phyloP scores from a whole-genome alignment of 352 stramenopile genomes.

The Blastocystis sp. region DNA sequence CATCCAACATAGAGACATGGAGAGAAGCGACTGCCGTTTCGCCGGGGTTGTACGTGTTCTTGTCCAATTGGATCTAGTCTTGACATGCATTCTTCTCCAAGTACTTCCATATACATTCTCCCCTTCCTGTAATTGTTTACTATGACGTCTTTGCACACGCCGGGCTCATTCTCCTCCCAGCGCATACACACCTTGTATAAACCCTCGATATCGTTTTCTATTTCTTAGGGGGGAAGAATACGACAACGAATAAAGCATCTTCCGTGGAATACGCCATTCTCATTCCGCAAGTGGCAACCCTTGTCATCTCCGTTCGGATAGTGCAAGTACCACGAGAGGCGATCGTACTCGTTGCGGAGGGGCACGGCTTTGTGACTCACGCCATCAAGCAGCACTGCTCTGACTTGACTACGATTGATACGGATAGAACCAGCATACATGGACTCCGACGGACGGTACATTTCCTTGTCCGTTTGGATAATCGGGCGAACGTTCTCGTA shows the following conservation, averaged over 20 bases:
- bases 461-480: constrained; percentile 46
- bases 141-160: not conserved
- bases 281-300: not conserved
- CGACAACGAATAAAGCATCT: not conserved
- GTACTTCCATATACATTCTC: constrained; percentile 2
- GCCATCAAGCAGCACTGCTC: not conserved
- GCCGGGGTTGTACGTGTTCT: constrained; percentile 6
- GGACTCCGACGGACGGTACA: not conserved
- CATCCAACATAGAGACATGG: not conserved
- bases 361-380: not conserved
- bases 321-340: not conserved
- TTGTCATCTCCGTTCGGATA: not conserved
- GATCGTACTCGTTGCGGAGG: not conserved
- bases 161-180: not conserved
- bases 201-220: not conserved
- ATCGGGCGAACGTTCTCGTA: not conserved
- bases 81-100: not conserved
- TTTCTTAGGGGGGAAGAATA: not conserved
- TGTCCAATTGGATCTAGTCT: not conserved
- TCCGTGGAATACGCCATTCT: not conserved
- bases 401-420: not conserved
- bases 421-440: not conserved
- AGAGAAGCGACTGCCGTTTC: not conserved
- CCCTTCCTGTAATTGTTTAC: not conserved
- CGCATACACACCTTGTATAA: not conserved